These are phyloP conservation scores for Coemansia sp. DNA, from an alignment of 192 early-diverging fungal species.

Conservation along the genomic window DNA sequence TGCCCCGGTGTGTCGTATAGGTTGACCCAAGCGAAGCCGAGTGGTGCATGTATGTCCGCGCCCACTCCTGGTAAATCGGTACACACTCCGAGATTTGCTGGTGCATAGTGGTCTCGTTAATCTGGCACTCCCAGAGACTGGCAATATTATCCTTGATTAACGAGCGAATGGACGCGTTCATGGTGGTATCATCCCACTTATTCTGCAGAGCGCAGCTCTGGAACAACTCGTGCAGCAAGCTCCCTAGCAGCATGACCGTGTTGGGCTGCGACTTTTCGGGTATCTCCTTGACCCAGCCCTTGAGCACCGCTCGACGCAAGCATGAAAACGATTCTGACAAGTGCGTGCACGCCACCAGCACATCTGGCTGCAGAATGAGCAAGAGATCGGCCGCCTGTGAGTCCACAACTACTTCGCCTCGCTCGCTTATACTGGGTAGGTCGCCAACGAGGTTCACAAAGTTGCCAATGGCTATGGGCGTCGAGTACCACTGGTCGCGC, in stretches of 20 bases:
- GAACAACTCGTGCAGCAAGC: constrained; percentile 81
- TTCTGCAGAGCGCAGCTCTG: constrained; percentile 65
- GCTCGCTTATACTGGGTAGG: constrained; percentile 10
- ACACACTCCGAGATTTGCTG: constrained; percentile 58
- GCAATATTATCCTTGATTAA: constrained; percentile 61
- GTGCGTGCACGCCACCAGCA: constrained; percentile 73
- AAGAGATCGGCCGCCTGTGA: constrained; percentile 54
- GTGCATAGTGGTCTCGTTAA: constrained; percentile 60
- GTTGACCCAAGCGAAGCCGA: constrained; percentile 17
- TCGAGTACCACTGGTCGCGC: constrained; percentile 72
- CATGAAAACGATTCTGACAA: constrained; percentile 79
- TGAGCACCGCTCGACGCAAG: constrained; percentile 75
- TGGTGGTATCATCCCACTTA: constrained; percentile 60
- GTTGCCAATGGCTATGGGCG: constrained; percentile 63
- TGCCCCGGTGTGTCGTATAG: constrained; percentile 18
- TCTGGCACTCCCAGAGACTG: constrained; percentile 73
- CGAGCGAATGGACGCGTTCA: constrained; percentile 55
- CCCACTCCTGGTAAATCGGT: constrained; percentile 60
- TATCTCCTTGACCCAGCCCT: constrained; percentile 62
- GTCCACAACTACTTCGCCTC: constrained; percentile 59
- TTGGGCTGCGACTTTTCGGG: constrained; percentile 50
- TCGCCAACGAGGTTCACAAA: constrained; percentile 57
- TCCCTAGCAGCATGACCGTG: constrained; percentile 73
- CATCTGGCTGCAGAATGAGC: constrained; percentile 79
- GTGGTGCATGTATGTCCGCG: constrained; percentile 48